These are phyloP conservation scores for Hypoxylon rubiginosum DNA, from an alignment of 2,329 filamentous ascomycete genomes.

Conservation along the genomic window DNA sequence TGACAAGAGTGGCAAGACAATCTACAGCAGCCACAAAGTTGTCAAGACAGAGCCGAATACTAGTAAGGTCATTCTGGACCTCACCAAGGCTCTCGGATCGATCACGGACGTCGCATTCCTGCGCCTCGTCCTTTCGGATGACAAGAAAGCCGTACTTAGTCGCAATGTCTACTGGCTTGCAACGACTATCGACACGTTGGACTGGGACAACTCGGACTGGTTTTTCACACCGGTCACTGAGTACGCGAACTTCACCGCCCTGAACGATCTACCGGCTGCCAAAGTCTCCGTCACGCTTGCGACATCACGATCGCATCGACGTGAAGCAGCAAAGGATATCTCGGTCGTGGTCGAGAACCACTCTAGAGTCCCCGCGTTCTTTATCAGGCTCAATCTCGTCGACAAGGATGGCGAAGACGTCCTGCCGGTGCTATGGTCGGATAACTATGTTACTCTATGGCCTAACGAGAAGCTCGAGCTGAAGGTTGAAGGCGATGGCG, in stretches of 20 bases:
- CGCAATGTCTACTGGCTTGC: conserved; percentile 73
- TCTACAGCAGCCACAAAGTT: conserved; percentile 53
- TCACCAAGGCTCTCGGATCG: conserved; percentile 51
- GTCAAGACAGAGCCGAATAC: conserved; percentile 60
- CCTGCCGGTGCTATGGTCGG: conserved; percentile 68
- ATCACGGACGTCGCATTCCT: conserved; percentile 63
- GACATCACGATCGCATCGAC: conserved; percentile 2
- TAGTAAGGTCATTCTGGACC: conserved; percentile 54
- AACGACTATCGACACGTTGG: conserved; percentile 60
- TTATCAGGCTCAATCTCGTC: conserved; percentile 66
- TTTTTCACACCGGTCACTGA: conserved; percentile 68
- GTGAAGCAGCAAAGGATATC: conserved; percentile 8
- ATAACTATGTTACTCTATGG: conserved; percentile 74
- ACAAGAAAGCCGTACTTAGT: conserved; percentile 56
- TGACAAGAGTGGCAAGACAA: conserved; percentile 58
- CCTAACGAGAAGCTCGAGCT: conserved; percentile 65
- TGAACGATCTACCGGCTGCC: conserved; percentile 58
- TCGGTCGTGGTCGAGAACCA: conserved; percentile 64
- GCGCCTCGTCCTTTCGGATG: conserved; percentile 61
- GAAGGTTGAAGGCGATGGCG: conserved; percentile 49
- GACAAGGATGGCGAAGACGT: conserved; percentile 61
- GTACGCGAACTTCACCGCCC: conserved; percentile 63
- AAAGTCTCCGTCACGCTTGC: conserved; percentile 52
- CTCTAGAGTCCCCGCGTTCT: conserved; percentile 68
- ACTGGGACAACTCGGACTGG: conserved; percentile 71